Evolutionary conservation across 129 eudicot species (phyloP).

Genomic region (Oenanthe sinensis): DNA sequence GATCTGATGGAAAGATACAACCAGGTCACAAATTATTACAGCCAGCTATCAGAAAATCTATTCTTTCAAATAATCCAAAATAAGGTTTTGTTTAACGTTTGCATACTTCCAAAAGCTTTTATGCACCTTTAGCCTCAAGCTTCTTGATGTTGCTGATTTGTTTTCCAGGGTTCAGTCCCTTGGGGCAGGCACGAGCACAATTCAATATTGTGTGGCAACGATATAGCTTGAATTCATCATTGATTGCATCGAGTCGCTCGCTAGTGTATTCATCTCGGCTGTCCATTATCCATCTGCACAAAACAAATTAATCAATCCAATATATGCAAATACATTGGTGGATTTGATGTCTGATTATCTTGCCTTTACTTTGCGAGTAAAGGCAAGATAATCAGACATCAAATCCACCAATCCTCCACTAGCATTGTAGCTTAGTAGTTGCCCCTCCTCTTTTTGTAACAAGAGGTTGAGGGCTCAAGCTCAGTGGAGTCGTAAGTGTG

Average conservation of each 20-base stretch:
- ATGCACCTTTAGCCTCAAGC: constrained; percentile 37
- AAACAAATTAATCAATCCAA: neutral
- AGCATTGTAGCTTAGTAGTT: neutral
- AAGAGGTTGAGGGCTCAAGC: neutral
- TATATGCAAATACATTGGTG: neutral
- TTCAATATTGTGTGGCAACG: constrained; percentile 88
- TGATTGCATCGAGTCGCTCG: constrained; percentile 82
- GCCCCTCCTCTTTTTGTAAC: neutral
- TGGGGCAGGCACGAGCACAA: constrained; percentile 95
- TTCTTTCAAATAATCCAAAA: constrained; percentile 12
- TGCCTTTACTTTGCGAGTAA: neutral
- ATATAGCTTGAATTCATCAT: constrained; percentile 88
- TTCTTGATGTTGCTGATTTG: constrained; percentile 84
- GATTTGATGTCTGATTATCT: too few species aligned
- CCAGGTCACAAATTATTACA: constrained; percentile 7
- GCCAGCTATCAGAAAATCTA: neutral
- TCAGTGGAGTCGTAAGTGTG: neutral
- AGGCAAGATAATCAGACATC: neutral
- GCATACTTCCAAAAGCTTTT: neutral
- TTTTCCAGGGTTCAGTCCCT: constrained; percentile 89
- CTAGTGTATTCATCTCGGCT: constrained; percentile 84
- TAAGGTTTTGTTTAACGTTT: neutral
- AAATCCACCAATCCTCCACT: neutral
- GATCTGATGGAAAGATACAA: neutral
- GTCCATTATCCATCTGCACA: constrained; percentile 68